Percentiles rank a stretch among this genome's conserved stretches.
phyloP scores from a whole-genome alignment of 2,329 filamentous ascomycete genomes.

The Cercospora brassicicola region DNA sequence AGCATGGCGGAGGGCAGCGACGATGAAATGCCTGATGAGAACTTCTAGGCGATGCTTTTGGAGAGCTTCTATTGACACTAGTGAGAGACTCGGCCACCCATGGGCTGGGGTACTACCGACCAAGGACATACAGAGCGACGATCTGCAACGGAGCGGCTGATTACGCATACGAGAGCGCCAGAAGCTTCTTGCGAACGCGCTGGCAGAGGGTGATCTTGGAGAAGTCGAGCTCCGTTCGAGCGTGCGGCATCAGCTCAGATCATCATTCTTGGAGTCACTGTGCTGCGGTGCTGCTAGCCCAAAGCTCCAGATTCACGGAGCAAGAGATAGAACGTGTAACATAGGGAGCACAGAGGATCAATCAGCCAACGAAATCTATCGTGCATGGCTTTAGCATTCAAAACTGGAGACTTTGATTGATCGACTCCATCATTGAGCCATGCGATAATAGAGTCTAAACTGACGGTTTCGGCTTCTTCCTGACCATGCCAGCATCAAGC shows the following conservation, averaged over 20 bases:
- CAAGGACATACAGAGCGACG: background rate
- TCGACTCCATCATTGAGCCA: too few species aligned
- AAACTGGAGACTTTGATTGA: background rate
- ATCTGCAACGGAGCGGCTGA: background rate
- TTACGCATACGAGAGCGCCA: background rate
- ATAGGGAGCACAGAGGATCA: background rate
- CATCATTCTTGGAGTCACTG: background rate
- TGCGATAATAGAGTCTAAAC: background rate
- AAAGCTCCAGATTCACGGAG: background rate
- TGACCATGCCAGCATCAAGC: slow-evolving; percentile 52
- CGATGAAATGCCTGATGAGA: background rate
- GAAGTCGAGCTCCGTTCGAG: background rate
- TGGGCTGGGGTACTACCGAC: too few species aligned
- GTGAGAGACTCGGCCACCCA: too few species aligned
- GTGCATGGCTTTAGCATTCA: background rate
- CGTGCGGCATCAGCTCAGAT: background rate
- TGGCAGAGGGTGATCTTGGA: background rate
- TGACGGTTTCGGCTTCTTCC: slow-evolving; percentile 57
- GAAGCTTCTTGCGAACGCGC: background rate
- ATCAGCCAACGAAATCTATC: background rate
- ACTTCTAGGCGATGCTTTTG: background rate
- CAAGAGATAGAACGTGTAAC: background rate
- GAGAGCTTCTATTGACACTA: too few species aligned
- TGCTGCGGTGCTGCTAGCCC: background rate
- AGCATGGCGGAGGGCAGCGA: background rate